Conservation (phyloP, 2,329 filamentous ascomycete genomes). For the Phyllosticta citriasiana region DNA sequence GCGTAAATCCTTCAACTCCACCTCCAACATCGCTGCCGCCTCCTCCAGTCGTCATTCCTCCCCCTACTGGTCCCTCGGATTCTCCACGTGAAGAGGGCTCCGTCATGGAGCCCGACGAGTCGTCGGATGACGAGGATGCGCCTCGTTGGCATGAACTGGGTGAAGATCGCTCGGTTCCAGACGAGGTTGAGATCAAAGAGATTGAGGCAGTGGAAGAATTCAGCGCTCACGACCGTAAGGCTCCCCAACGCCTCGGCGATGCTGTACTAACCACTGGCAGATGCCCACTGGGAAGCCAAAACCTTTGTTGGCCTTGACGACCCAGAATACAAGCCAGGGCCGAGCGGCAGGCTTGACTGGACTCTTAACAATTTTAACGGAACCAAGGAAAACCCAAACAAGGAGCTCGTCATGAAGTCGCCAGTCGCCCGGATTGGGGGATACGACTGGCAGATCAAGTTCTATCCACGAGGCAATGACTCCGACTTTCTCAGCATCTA, state of each 20-base stretch:
- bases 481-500: constrained; percentile 50
- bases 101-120: constrained; percentile 13
- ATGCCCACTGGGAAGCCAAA: constrained; percentile 48
- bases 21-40: constrained; percentile 1
- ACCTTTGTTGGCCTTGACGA: constrained; percentile 48
- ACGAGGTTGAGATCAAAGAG: constrained; percentile 48
- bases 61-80: not conserved
- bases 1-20: not conserved
- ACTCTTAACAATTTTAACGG: constrained; percentile 49
- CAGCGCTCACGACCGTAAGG: constrained; percentile 46
- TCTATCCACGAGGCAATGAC: constrained; percentile 52
- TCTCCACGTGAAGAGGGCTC: not conserved
- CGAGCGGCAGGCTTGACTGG: constrained; percentile 50
- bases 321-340: constrained; percentile 44
- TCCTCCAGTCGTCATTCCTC: not conserved
- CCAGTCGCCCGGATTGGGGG: constrained; percentile 46
- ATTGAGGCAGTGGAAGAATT: constrained; percentile 42
- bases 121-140: constrained; percentile 26
- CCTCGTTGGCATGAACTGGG: constrained; percentile 43
- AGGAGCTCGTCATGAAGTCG: constrained; percentile 49
- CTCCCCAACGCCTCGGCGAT: not conserved
- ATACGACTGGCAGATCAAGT: constrained; percentile 56
- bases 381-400: constrained; percentile 50
- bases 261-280: constrained; percentile 17
- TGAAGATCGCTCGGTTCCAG: constrained; percentile 47